phyloP scores from a whole-genome alignment of 1,284 basidiomycete species.

The Leccinum fallax region DNA sequence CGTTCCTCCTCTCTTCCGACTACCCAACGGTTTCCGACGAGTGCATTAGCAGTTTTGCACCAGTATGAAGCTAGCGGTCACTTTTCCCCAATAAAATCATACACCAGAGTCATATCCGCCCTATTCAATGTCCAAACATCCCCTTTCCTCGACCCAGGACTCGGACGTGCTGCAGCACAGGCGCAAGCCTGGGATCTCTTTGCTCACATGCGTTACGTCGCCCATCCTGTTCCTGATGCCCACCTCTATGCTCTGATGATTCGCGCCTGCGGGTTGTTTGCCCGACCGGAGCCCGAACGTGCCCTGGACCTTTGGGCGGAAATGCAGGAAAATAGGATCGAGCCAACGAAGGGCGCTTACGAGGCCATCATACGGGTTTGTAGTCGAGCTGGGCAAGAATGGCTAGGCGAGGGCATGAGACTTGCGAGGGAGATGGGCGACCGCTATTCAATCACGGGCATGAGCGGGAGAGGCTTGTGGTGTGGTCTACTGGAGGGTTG shows the following conservation, averaged over 20 bases:
- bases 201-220: slow-evolving; percentile 93
- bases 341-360: slow-evolving; percentile 74
- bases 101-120: slow-evolving; percentile 61
- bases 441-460: slow-evolving; percentile 17
- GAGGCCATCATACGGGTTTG: slow-evolving; percentile 83
- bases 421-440: slow-evolving; percentile 83
- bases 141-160: slow-evolving; percentile 34
- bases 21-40: slow-evolving; percentile 47
- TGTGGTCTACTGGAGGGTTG: slow-evolving; percentile 86
- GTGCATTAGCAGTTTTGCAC: slow-evolving; percentile 64
- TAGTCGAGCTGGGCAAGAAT: slow-evolving; percentile 61
- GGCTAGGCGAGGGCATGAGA: slow-evolving; percentile 77
- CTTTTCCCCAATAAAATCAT: slow-evolving; percentile 65
- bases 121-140: slow-evolving; percentile 54
- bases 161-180: slow-evolving; percentile 42
- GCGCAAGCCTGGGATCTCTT: slow-evolving; percentile 93
- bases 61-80: slow-evolving; percentile 60
- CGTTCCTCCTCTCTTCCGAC: slow-evolving; percentile 28
- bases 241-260: slow-evolving; percentile 88
- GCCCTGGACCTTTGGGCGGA: slow-evolving; percentile 94
- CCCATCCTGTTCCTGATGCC: slow-evolving; percentile 80
- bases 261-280: slow-evolving; percentile 70
- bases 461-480: slow-evolving; percentile 57
- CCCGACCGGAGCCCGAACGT: slow-evolving; percentile 78
- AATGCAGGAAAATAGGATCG: slow-evolving; percentile 67